phyloP scores from a whole-genome alignment of 257 asterid species.

The Primulina tabacum region DNA sequence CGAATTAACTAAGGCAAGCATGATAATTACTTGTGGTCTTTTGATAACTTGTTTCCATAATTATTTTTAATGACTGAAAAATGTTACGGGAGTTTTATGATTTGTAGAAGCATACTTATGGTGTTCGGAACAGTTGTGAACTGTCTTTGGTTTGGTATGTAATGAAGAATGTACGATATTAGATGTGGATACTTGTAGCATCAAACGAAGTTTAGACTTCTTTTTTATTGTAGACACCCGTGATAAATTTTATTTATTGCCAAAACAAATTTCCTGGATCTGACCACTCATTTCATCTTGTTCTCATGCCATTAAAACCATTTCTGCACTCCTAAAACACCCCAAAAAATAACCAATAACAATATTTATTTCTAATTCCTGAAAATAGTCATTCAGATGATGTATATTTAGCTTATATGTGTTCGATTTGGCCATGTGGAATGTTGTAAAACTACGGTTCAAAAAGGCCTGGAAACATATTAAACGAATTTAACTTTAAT shows the following conservation, averaged over 20 bases:
- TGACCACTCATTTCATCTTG: not conserved
- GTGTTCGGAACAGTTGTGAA: not conserved
- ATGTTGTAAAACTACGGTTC: constrained; percentile 10
- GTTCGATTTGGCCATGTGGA: not conserved
- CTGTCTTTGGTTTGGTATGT: constrained; percentile 6
- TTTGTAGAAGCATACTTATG: not conserved
- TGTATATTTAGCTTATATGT: constrained; percentile 4
- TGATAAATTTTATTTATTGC: not conserved
- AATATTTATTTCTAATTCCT: not conserved
- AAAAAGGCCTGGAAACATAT: not conserved
- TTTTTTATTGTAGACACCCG: not conserved
- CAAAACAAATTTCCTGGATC: not conserved
- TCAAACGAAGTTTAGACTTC: not conserved
- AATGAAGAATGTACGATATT: not conserved
- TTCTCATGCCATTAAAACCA: not conserved
- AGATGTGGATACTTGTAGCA: not conserved
- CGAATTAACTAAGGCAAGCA: not conserved
- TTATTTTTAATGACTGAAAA: constrained; percentile 5
- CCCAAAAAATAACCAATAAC: constrained; percentile 1
- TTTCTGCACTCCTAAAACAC: not conserved
- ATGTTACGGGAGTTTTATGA: not conserved
- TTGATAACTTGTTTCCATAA: constrained; percentile 15
- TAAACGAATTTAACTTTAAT: constrained; percentile 12
- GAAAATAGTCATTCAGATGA: not conserved
- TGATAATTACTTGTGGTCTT: constrained; percentile 7